Evolutionary conservation across 2,329 filamentous ascomycete genomes (phyloP), one percentile per base, ranked within the genome.

Genomic region (Penicillium sp.): DNA sequence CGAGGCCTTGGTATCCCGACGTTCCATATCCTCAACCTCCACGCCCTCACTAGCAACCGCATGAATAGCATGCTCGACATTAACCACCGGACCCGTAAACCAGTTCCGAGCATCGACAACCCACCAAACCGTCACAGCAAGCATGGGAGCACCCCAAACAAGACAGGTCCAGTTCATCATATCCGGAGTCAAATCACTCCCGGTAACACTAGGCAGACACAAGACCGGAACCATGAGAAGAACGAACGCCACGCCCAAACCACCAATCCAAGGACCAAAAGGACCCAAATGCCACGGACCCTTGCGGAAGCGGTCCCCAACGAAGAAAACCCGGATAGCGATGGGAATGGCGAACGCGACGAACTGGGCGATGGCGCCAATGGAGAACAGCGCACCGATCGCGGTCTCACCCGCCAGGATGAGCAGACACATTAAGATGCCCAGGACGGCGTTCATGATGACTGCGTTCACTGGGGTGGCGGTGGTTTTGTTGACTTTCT

Each of bases 21-120:
- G 6, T 23, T 31, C n/a, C n/a, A n/a, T n/a, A n/a, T n/a, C 13
- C 23, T 52, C 52, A 0, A 59, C 47, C 42, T 53, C 55, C 18
- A 58, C 43, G 6, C 57, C 59, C 40, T 62, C 59, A 50, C 56
- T 56, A 10, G 62, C 44, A 41, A 60, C 43, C 14, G 52, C 44
- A 46, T 67, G 62, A 38, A 68, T 62, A 9, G 61, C 61, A 65
- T 82, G 78, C 55, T 80, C 76, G 22, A 86, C 70, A 57, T 86
- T 86, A 50, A 86, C 78, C 69, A 81, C 84, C 0, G 84, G 83
- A 0, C 84, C 84, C 58, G 79, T 83, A 66, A 86, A 87, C 83
- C 83, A 86, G 58, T 79, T 82, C 40, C 73, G 73, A 8, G 83
- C 83, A 54, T 77, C 76, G 4, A 86, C 67, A 32, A 79, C 68